Evolutionary conservation across 495 filamentous ascomycete genomes (phyloP).

Genomic region (Lindgomyces ingoldianus): DNA sequence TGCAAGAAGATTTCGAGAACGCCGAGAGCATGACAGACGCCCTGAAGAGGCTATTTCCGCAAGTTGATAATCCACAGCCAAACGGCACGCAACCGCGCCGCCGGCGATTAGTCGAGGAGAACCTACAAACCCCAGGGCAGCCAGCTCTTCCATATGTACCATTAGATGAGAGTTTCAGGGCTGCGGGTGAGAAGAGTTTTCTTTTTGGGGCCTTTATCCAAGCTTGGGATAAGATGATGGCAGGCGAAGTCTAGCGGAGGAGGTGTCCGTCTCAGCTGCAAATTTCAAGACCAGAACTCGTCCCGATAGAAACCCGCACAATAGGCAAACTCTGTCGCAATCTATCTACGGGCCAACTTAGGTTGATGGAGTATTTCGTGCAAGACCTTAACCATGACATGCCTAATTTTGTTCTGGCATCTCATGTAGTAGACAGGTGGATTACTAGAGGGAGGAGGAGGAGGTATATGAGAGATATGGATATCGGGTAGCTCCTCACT

Average conservation of each 20-base stretch:
- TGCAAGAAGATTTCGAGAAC: conserved; percentile 12
- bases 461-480: not conserved
- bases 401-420: not conserved
- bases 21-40: conserved; percentile 9
- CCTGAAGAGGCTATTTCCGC: conserved; percentile 16
- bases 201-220: conserved; percentile 8
- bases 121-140: conserved; percentile 10
- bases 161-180: conserved; percentile 8
- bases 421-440: not conserved
- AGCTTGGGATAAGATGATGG: conserved; percentile 10
- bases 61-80: conserved; percentile 18
- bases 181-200: conserved; percentile 9
- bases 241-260: conserved; percentile 9
- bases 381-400: not conserved
- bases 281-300: conserved; percentile 5
- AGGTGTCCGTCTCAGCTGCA: conserved; percentile 6
- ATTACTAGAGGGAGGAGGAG: not conserved
- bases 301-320: conserved; percentile 1
- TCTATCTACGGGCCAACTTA: not conserved
- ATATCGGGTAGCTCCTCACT: not conserved
- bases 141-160: conserved; percentile 7
- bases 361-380: conserved; percentile 3
- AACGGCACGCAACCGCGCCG: conserved; percentile 10
- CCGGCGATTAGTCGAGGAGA: conserved; percentile 7
- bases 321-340: conserved; percentile 6